Conservation (phyloP, 2,329 filamentous ascomycete genomes). For the Fusarium longipes region DNA sequence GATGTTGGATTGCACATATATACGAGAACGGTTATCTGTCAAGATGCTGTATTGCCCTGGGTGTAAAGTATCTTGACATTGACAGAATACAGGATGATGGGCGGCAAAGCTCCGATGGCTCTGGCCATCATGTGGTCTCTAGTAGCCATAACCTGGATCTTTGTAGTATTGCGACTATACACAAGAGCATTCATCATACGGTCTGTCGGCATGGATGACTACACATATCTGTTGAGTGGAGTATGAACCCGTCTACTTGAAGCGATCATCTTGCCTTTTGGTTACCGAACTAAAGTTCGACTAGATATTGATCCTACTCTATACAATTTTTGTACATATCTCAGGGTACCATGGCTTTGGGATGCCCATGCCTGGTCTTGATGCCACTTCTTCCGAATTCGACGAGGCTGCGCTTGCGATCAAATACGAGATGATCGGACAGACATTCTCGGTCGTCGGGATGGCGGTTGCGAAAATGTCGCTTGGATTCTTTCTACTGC, state of each 20-base stretch:
- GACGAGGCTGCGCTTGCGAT: slow-evolving; percentile 42
- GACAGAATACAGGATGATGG: slow-evolving; percentile 40
- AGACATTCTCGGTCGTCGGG: slow-evolving; percentile 52
- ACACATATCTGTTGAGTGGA: slow-evolving; percentile 45
- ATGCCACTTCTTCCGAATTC: slow-evolving; percentile 25
- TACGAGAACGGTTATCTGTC: no score
- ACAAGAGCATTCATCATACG: slow-evolving; percentile 48
- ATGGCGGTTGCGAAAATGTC: slow-evolving; percentile 54
- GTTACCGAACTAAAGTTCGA: no score
- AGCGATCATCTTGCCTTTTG: no score
- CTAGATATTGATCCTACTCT: slow-evolving; percentile 46
- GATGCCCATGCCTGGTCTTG: slow-evolving; percentile 34
- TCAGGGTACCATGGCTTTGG: slow-evolving; percentile 51
- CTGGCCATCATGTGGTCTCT: slow-evolving; percentile 45
- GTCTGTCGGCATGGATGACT: slow-evolving; percentile 49
- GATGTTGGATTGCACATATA: no score
- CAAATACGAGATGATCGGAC: slow-evolving; percentile 48
- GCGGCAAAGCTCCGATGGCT: slow-evolving; percentile 35
- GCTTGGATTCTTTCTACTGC: slow-evolving; percentile 52
- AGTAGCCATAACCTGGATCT: slow-evolving; percentile 41
- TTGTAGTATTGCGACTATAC: slow-evolving; percentile 52
- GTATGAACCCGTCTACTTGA: no score
- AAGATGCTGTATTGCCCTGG: no score
- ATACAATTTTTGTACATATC: slow-evolving; percentile 48
- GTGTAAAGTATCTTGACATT: no score